Evolutionary conservation across 2,329 filamentous ascomycete species (phyloP).

Genomic region (Colletotrichum falcatum): DNA sequence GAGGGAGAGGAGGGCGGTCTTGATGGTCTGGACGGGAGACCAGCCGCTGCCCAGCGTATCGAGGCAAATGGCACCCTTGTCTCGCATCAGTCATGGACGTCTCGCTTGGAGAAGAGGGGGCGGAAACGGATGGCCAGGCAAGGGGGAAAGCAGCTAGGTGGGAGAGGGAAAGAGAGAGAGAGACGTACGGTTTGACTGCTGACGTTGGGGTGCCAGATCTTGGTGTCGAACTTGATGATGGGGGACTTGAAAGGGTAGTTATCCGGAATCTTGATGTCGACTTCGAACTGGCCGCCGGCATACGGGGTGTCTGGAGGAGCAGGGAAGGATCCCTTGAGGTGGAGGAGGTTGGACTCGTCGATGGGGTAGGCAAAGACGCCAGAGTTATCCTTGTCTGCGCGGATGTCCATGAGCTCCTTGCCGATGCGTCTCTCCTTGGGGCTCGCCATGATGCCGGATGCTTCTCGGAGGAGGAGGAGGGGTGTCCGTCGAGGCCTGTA

Average conservation of each 20-base stretch:
- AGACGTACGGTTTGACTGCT: conserved; percentile 86
- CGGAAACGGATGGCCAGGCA: too few relatives aligned
- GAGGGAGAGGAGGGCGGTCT: conserved; percentile 91
- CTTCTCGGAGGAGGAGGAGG: too few relatives aligned
- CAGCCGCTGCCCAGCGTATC: conserved; percentile 91
- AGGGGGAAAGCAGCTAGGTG: too few relatives aligned
- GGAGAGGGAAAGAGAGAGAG: not conserved
- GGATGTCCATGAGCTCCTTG: conserved; percentile 83
- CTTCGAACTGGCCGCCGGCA: conserved; percentile 82
- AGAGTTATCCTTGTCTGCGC: conserved; percentile 77
- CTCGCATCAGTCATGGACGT: not conserved
- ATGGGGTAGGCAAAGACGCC: conserved; percentile 78
- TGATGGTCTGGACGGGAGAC: conserved; percentile 97
- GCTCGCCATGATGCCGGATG: conserved; percentile 56
- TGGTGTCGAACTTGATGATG: conserved; percentile 90
- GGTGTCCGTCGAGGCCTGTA: not conserved
- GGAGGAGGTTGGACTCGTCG: conserved; percentile 78
- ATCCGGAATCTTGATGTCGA: conserved; percentile 88
- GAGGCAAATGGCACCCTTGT: conserved; percentile 96
- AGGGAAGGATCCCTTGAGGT: conserved; percentile 84
- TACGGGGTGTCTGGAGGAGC: conserved; percentile 95
- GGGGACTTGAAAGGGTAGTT: conserved; percentile 96
- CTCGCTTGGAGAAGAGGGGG: too few relatives aligned
- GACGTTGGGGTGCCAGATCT: conserved; percentile 97
- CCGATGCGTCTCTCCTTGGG: conserved; percentile 71